Conservation (phyloP, 305 asterid species). For the Solanum aculeatissimum region DNA sequence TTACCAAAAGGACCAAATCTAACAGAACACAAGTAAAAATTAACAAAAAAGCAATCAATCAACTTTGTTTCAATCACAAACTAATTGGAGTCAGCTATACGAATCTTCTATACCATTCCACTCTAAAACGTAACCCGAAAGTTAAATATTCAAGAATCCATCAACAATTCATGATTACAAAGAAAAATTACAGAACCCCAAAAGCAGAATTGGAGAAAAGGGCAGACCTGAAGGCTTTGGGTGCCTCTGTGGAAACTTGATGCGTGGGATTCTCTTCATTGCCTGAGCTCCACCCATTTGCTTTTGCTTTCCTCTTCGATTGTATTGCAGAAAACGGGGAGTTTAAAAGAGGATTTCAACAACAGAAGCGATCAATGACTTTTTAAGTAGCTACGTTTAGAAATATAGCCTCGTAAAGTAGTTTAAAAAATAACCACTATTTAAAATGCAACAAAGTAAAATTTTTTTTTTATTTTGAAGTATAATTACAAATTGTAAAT, state of each 20-base stretch:
- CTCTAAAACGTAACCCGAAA: not conserved
- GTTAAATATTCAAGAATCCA: not conserved
- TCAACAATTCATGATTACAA: not conserved
- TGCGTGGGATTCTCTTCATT: slow-evolving; percentile 34
- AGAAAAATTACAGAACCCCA: not conserved
- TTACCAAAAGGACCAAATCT: not conserved
- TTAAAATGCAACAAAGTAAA: too few relatives aligned
- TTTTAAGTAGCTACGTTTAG: too few relatives aligned
- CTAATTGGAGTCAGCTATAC: not conserved
- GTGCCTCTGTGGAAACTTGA: slow-evolving; percentile 36
- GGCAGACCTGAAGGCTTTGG: slow-evolving; percentile 13
- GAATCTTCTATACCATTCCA: not conserved
- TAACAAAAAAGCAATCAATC: not conserved
- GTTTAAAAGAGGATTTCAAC: too few relatives aligned
- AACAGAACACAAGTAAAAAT: not conserved
- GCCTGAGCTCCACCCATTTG: slow-evolving; percentile 19
- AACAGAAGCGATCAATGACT: too few relatives aligned
- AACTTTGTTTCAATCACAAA: not conserved
- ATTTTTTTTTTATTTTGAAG: too few relatives aligned
- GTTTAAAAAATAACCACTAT: too few relatives aligned
- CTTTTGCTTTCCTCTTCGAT: not conserved
- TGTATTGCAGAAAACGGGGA: too few relatives aligned
- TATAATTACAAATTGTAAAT: too few relatives aligned
- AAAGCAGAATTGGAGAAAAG: not conserved
- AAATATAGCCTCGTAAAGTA: too few relatives aligned